Percentiles rank a stretch among this genome's conserved stretches.
Evolutionary conservation across 129 eudicot species (phyloP).

Genomic region (Escallonia herrerae): DNA sequence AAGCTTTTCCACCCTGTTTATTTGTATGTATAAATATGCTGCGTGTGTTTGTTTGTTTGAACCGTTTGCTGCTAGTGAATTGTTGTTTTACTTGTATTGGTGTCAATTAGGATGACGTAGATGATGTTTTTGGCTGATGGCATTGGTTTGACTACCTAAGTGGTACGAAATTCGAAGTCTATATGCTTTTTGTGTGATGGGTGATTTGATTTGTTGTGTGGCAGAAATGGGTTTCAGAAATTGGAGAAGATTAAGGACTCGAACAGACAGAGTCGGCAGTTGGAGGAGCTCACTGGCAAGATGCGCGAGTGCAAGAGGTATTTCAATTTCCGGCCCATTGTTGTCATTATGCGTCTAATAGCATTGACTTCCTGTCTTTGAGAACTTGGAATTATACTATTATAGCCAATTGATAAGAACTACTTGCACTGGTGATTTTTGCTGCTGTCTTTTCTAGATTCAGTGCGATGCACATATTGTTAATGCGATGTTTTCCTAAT

Average conservation of each 20-base stretch:
- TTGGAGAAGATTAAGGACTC: constrained; percentile 90
- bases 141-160: no score
- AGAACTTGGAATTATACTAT: no score
- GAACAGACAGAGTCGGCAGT: constrained; percentile 81
- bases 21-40: constrained; percentile 3
- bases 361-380: no score
- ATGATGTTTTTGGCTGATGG: no score
- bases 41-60: not conserved
- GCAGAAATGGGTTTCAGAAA: constrained; percentile 94
- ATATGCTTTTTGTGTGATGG: not conserved
- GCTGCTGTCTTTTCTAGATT: no score
- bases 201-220: constrained; percentile 3
- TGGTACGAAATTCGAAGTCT: not conserved
- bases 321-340: not conserved
- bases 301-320: constrained; percentile 98
- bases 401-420: no score
- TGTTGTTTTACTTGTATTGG: no score
- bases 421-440: no score
- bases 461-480: no score
- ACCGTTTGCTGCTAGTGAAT: not conserved
- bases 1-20: constrained; percentile 21
- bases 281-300: constrained; percentile 95
- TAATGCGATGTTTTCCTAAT: no score
- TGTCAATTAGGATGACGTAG: no score
- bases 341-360: no score